Evolutionary conservation across 805 yeast genomes (phyloP).

Genomic region (Sugiyamaella valdiviana): DNA sequence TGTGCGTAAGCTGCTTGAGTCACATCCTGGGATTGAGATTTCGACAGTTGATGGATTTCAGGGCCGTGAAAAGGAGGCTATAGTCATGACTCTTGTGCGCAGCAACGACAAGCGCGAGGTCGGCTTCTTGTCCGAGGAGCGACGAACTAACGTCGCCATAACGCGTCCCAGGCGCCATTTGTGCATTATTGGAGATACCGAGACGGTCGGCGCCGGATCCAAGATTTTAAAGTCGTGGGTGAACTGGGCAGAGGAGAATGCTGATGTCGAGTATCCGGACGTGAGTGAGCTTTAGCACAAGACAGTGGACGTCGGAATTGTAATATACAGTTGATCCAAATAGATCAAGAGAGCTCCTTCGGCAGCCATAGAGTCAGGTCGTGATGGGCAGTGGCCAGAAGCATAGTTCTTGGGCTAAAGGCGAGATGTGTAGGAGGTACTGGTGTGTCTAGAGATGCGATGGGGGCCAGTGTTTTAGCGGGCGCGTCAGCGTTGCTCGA

Average conservation of each 20-base stretch:
- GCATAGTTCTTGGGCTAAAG: conserved; percentile 56
- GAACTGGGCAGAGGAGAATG: conserved; percentile 58
- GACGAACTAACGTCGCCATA: conserved; percentile 88
- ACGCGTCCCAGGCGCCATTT: conserved; percentile 84
- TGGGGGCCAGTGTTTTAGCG: conserved; percentile 22
- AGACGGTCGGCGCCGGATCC: conserved; percentile 42
- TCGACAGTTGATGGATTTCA: conserved; percentile 95
- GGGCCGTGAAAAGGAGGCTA: conserved; percentile 89
- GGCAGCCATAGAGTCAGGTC: conserved; percentile 42
- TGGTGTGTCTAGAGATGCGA: conserved; percentile 16
- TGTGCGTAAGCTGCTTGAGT: conserved; percentile 43
- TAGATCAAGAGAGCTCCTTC: conserved; percentile 6
- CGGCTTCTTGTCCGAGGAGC: conserved; percentile 73
- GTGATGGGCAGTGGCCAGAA: conserved; percentile 60
- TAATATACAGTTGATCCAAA: neutral
- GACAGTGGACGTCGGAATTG: neutral
- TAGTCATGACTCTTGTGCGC: conserved; percentile 73
- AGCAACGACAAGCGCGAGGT: conserved; percentile 65
- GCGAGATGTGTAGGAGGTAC: conserved; percentile 43
- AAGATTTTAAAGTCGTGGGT: conserved; percentile 60
- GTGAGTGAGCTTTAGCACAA: conserved; percentile 24
- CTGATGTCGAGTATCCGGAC: conserved; percentile 65
- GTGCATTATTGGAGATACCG: conserved; percentile 82
- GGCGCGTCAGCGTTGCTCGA: conserved; percentile 4
- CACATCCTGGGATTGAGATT: conserved; percentile 53